A percentile compares a stretch with the other conserved stretches of the same genome.
Evolutionary conservation across 2,329 filamentous ascomycete species (phyloP).

Genomic region (Mycosphaerella sp.): DNA sequence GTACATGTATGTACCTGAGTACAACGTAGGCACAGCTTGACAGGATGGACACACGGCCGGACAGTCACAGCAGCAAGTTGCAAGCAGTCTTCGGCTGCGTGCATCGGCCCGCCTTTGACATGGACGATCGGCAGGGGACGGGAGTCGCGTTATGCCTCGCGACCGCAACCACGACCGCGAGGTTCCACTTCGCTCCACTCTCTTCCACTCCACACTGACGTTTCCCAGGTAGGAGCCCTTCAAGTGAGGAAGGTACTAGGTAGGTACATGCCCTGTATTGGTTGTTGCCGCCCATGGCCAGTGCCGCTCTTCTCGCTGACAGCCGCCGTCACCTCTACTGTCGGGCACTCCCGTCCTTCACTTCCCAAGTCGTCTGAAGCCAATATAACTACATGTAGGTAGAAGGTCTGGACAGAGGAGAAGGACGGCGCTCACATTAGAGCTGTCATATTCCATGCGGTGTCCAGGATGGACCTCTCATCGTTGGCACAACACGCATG

Average conservation of each 20-base stretch:
- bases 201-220: no score
- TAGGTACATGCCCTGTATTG: no score
- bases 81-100: slow-evolving; percentile 12
- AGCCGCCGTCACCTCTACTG: not conserved
- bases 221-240: no score
- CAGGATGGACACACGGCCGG: slow-evolving; percentile 7
- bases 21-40: not conserved
- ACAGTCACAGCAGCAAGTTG: not conserved
- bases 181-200: no score
- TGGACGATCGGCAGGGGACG: slow-evolving; percentile 15
- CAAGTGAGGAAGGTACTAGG: no score
- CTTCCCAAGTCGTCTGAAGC: no score
- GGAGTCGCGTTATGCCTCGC: slow-evolving; percentile 17
- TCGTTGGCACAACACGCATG: slow-evolving; percentile 19
- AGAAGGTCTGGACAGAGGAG: not conserved
- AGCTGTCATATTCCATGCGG: slow-evolving; percentile 20
- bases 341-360: no score
- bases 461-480: slow-evolving; percentile 16
- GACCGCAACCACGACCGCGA: not conserved
- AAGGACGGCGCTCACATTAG: slow-evolving; percentile 1
- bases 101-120: slow-evolving; percentile 18
- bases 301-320: no score
- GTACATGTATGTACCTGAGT: not conserved
- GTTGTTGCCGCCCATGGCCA: no score
- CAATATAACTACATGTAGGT: no score